These are phyloP conservation scores for Boletus mariae DNA, from an alignment of 1,284 basidiomycete species.

Conservation along the genomic window DNA sequence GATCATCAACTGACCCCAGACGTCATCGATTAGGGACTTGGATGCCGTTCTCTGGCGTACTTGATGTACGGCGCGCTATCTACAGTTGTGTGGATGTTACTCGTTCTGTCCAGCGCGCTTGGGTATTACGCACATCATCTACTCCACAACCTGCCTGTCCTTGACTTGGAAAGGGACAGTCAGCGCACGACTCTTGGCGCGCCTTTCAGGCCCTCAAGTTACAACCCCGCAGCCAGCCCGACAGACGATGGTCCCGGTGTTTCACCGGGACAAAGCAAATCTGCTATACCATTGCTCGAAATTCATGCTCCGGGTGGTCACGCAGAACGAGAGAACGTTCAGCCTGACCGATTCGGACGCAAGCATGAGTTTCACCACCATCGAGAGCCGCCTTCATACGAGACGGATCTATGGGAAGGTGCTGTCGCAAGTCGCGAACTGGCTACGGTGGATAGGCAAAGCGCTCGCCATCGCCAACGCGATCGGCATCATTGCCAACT, in stretches of 20 bases:
- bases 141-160: not conserved
- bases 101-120: not conserved
- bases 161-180: constrained; percentile 1
- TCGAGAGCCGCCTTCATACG: not conserved
- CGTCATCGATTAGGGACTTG: not conserved
- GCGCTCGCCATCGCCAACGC: constrained; percentile 23
- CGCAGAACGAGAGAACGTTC: not conserved
- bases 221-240: too few relatives aligned
- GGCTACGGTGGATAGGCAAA: constrained; percentile 26
- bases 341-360: not conserved
- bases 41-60: not conserved
- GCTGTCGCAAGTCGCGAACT: constrained; percentile 6
- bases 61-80: not conserved
- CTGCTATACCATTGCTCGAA: not conserved
- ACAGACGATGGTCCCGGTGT: too few relatives aligned
- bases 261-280: too few relatives aligned
- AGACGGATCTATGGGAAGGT: not conserved
- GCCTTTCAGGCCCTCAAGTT: not conserved
- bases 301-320: not conserved
- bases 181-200: not conserved
- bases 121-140: not conserved
- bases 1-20: not conserved
- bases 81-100: not conserved
- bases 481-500: constrained; percentile 16
- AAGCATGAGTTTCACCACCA: not conserved